Percentiles rank a stretch among this genome's conserved stretches.
These are phyloP conservation scores for Cornus florida DNA, from an alignment of 148 eudicot species.

Conservation along the genomic window DNA sequence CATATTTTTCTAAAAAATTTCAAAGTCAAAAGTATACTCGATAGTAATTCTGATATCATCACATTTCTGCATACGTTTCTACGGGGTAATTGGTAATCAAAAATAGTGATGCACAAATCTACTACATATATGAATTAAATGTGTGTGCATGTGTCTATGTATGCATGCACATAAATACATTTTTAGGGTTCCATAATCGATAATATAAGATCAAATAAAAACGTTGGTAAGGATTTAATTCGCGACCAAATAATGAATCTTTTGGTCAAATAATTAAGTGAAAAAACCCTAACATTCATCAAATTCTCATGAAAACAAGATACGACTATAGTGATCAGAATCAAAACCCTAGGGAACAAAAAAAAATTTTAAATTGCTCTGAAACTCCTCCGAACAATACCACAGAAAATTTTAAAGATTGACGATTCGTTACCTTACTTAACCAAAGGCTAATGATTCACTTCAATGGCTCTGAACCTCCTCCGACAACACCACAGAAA, in stretches of 20 bases:
- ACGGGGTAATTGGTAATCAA: too few species aligned
- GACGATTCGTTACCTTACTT: not conserved
- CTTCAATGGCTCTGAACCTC: not conserved
- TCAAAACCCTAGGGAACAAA: not conserved
- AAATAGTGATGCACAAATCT: not conserved
- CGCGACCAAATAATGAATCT: too few species aligned
- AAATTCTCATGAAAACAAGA: not conserved
- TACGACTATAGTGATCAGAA: not conserved
- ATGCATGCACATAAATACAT: not conserved
- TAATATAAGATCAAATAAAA: too few species aligned
- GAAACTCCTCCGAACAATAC: not conserved
- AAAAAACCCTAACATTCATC: not conserved
- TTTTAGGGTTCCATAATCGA: not conserved
- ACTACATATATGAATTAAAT: too few species aligned
- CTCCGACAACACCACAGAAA: not conserved
- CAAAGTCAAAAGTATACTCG: not conserved
- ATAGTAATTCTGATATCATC: too few species aligned
- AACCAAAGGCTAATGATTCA: not conserved
- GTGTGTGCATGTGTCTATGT: not conserved
- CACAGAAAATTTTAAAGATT: not conserved
- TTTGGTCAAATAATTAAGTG: not conserved
- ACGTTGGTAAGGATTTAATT: too few species aligned
- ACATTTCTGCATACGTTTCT: not conserved
- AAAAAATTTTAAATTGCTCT: not conserved
- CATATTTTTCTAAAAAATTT: not conserved